phyloP scores from a whole-genome alignment of 106 monocot species.

The Dendrobium huoshanense region DNA sequence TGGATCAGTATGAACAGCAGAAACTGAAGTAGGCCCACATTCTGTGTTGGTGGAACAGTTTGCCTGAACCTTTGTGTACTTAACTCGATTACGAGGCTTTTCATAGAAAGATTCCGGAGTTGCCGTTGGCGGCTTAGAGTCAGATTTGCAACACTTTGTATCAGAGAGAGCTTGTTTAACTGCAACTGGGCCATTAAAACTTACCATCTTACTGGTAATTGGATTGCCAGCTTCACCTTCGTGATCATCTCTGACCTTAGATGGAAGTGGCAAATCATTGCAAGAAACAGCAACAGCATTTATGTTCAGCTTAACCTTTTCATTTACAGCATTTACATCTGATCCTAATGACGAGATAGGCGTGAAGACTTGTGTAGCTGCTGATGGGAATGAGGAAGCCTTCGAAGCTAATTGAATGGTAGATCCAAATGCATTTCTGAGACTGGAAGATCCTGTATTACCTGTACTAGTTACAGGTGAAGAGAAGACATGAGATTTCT shows the following conservation, averaged over 20 bases:
- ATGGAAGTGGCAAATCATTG: constrained; percentile 17
- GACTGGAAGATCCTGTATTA: constrained; percentile 19
- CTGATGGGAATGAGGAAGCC: not conserved
- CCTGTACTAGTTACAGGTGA: constrained; percentile 10
- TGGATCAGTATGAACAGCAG: constrained; percentile 12
- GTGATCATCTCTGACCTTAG: constrained; percentile 25
- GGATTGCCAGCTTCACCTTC: constrained; percentile 27
- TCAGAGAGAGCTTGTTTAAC: constrained; percentile 17
- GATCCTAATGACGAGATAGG: constrained; percentile 22
- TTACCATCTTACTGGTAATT: constrained; percentile 27
- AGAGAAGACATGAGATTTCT: constrained; percentile 19
- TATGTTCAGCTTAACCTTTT: not conserved
- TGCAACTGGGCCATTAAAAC: constrained; percentile 15
- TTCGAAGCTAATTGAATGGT: constrained; percentile 17
- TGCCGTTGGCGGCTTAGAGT: constrained; percentile 16
- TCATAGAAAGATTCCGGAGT: constrained; percentile 20
- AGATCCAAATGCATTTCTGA: constrained; percentile 32
- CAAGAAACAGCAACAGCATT: constrained; percentile 8
- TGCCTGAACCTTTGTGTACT: constrained; percentile 19
- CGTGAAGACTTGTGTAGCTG: constrained; percentile 17
- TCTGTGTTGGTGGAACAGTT: constrained; percentile 12
- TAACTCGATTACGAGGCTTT: constrained; percentile 26
- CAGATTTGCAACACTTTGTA: constrained; percentile 11
- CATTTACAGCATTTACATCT: constrained; percentile 16
- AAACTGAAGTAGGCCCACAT: constrained; percentile 15